phyloP scores from a whole-genome alignment of 345 rosid genomes.

The Dipteronia dyeriana region DNA sequence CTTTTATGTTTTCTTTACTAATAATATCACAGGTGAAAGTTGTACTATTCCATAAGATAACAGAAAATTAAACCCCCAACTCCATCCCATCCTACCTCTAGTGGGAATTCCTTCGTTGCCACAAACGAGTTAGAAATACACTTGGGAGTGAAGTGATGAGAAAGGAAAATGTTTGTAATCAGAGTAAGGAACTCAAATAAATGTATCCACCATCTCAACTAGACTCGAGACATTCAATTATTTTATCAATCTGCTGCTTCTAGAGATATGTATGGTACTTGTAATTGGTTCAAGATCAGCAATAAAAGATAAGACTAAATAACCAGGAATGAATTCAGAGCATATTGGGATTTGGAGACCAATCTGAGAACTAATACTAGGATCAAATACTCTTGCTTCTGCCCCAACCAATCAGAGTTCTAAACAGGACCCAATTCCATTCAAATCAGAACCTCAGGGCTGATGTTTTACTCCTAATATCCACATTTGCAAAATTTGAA shows the following conservation, averaged over 20 bases:
- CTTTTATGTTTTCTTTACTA: no score
- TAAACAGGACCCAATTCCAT: background rate
- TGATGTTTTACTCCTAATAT: background rate
- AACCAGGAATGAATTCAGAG: no score
- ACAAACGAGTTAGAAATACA: background rate
- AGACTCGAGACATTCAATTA: background rate
- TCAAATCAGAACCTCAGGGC: background rate
- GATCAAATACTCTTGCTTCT: background rate
- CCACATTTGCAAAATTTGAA: background rate
- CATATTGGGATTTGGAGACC: no score
- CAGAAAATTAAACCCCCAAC: no score
- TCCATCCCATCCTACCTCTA: no score
- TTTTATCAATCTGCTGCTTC: background rate
- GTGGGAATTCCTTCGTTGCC: background rate
- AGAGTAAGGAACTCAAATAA: background rate
- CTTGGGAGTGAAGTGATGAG: background rate
- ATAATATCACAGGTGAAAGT: no score
- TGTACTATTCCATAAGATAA: no score
- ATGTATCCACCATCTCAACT: background rate
- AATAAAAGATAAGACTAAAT: background rate
- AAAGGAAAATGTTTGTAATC: background rate
- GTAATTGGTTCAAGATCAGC: background rate
- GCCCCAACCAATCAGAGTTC: background rate
- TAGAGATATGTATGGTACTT: background rate
- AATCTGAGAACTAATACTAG: no score